These are phyloP conservation scores for Trichosanthes truncata DNA, from an alignment of 306 rosid genomes.

Conservation along the genomic window DNA sequence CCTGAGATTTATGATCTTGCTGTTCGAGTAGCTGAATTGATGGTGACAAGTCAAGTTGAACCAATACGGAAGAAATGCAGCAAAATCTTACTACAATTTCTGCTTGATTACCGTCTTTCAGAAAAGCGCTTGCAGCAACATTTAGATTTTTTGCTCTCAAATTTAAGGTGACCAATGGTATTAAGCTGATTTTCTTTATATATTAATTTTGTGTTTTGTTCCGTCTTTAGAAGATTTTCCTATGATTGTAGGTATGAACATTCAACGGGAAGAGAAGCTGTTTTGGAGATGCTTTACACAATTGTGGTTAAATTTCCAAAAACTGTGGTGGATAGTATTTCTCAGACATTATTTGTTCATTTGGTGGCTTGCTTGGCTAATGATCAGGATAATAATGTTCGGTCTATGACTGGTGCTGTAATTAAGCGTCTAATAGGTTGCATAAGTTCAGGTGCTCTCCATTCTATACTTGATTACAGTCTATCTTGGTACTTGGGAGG, in stretches of 20 bases:
- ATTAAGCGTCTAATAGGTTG: conserved; percentile 54
- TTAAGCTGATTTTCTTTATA: background rate
- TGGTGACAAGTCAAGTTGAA: conserved; percentile 86
- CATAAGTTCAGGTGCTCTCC: conserved; percentile 38
- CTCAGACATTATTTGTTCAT: conserved; percentile 63
- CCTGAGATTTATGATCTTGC: conserved; percentile 89
- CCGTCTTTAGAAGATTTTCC: conserved; percentile 4
- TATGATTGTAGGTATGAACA: conserved; percentile 61
- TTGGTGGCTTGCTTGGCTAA: conserved; percentile 81
- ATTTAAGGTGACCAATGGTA: conserved; percentile 44
- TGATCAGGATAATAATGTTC: conserved; percentile 63
- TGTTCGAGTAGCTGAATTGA: conserved; percentile 64
- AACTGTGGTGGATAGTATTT: conserved; percentile 61
- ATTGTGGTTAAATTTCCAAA: conserved; percentile 62
- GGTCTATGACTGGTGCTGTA: conserved; percentile 72
- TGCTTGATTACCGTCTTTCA: conserved; percentile 69
- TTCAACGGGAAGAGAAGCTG: conserved; percentile 75
- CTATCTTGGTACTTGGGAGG: conserved; percentile 69
- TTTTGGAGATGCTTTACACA: conserved; percentile 84
- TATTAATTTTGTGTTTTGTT: background rate
- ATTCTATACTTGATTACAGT: conserved; percentile 52
- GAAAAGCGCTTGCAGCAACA: conserved; percentile 76
- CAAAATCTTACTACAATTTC: conserved; percentile 68
- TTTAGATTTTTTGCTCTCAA: conserved; percentile 60
- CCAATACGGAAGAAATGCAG: conserved; percentile 69